phyloP scores from a whole-genome alignment of 1,139 yeast species.

The Meyerozyma guilliermondii region DNA sequence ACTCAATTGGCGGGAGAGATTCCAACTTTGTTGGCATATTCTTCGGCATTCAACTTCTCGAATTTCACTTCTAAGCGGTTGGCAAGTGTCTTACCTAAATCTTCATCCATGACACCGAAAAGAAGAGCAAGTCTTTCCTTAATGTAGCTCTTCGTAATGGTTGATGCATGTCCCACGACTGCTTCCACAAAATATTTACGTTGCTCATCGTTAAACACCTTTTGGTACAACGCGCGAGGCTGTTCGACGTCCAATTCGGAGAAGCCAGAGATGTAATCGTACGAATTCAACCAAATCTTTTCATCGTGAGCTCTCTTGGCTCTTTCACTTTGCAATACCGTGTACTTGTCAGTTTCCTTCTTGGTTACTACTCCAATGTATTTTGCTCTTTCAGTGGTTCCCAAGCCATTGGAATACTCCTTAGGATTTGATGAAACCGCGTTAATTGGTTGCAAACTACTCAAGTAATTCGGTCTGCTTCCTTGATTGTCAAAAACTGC shows the following conservation, averaged over 20 bases:
- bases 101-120: slow-evolving; percentile 31
- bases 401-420: slow-evolving; percentile 14
- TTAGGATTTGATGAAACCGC: slow-evolving; percentile 14
- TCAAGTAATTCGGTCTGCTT: slow-evolving; percentile 28
- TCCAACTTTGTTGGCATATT: slow-evolving; percentile 19
- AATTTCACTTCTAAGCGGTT: slow-evolving; percentile 29
- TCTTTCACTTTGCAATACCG: slow-evolving; percentile 20
- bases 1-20: slow-evolving; percentile 4
- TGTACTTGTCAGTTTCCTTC: slow-evolving; percentile 17
- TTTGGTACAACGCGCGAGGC: slow-evolving; percentile 36
- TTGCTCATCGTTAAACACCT: slow-evolving; percentile 26
- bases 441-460: slow-evolving; percentile 17
- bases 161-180: slow-evolving; percentile 34
- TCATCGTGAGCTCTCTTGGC: slow-evolving; percentile 28
- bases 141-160: slow-evolving; percentile 19
- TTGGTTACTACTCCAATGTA: slow-evolving; percentile 25
- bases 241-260: slow-evolving; percentile 40
- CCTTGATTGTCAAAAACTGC: slow-evolving; percentile 17
- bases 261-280: slow-evolving; percentile 34
- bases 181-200: slow-evolving; percentile 29
- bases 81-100: slow-evolving; percentile 29
- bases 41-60: slow-evolving; percentile 20
- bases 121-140: slow-evolving; percentile 34
- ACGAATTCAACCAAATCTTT: slow-evolving; percentile 31
- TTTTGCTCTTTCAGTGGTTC: slow-evolving; percentile 15